Percentiles rank a stretch among this genome's conserved stretches.
phyloP scores from a whole-genome alignment of 2,329 filamentous ascomycete genomes.

The Talaromyces pinophilus region DNA sequence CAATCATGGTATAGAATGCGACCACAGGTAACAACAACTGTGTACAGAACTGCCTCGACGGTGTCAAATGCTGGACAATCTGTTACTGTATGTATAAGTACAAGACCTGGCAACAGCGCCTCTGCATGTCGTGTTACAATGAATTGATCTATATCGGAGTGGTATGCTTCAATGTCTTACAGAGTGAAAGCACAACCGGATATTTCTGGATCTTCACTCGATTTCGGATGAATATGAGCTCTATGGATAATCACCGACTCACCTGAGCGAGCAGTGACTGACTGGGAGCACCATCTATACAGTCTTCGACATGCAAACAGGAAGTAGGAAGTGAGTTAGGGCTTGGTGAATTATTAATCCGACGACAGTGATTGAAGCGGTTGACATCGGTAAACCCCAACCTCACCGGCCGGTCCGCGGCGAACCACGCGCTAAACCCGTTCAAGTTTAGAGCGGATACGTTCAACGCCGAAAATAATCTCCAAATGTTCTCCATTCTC shows the following conservation, averaged over 20 bases:
- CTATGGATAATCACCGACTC: background rate
- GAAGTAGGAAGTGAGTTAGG: background rate
- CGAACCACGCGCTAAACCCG: conserved; percentile 14
- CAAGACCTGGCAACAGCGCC: background rate
- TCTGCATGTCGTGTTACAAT: background rate
- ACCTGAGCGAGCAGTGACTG: background rate
- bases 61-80: background rate
- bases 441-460: background rate
- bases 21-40: background rate
- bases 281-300: background rate
- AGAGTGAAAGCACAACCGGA: background rate
- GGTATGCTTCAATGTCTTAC: background rate
- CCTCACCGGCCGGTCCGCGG: conserved; percentile 18
- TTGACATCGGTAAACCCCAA: conserved; percentile 10
- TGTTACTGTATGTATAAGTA: background rate
- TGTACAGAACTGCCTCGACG: background rate
- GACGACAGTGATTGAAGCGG: conserved; percentile 39
- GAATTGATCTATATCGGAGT: background rate
- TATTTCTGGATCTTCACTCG: background rate
- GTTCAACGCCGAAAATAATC: conserved; percentile 9
- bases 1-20: background rate
- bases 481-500: conserved; percentile 2
- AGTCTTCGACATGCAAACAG: too few relatives aligned
- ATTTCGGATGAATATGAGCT: background rate
- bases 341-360: conserved; percentile 54